These are phyloP conservation scores for Coelastrella sp. DNA, from an alignment of 139 green algal species.

Conservation along the genomic window DNA sequence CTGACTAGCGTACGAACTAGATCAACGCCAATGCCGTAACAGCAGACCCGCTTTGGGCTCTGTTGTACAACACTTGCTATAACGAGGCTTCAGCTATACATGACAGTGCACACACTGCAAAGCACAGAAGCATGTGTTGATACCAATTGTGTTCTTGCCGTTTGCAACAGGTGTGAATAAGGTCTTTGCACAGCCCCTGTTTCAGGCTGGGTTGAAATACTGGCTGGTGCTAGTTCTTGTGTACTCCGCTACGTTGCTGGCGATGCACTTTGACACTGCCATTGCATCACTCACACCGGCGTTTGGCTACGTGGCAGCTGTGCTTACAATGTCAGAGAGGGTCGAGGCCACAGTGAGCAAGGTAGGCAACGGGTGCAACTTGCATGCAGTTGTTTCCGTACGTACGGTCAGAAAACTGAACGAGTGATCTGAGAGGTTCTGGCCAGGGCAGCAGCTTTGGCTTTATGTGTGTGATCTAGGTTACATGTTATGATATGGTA, in stretches of 20 bases:
- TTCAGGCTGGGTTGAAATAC: slow-evolving; percentile 55
- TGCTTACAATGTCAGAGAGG: slow-evolving; percentile 47
- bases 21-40: no score
- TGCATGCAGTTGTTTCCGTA: neutral
- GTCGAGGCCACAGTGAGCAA: slow-evolving; percentile 59
- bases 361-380: neutral
- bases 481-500: no score
- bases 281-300: neutral
- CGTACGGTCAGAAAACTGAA: no score
- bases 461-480: no score
- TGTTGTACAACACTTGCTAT: no score
- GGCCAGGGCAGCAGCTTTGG: no score
- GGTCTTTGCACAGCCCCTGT: neutral
- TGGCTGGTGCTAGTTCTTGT: slow-evolving; percentile 41
- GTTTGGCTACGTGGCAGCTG: slow-evolving; percentile 43
- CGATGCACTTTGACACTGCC: neutral
- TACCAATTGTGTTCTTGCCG: neutral
- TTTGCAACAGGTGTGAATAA: neutral
- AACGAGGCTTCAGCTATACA: no score
- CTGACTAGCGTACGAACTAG: no score
- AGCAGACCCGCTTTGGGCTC: neutral
- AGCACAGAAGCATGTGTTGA: neutral
- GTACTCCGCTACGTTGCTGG: slow-evolving; percentile 8
- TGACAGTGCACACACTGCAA: neutral
- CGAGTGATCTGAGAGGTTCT: neutral